Evolutionary conservation across 768 basidiomycete genomes (phyloP), one percentile per base, ranked within the genome.

Genomic region (Pulveroboletus sp.): DNA sequence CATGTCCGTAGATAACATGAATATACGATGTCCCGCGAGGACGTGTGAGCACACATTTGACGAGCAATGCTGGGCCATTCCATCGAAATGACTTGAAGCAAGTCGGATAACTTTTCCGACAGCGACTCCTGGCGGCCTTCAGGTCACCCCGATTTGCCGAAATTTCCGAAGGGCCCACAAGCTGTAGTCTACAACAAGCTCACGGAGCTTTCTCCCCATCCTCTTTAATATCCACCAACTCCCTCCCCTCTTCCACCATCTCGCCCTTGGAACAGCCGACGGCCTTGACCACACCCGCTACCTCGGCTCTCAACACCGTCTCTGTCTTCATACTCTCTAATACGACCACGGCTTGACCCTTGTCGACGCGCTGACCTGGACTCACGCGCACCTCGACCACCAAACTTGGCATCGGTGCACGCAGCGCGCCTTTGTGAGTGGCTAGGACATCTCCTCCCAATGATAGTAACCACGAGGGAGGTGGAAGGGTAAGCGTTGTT

Each of bases 261-360:
- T 94, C 88, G 3, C 94, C 94, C 59, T 87, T 86, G 66, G 72
- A 77, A 61, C 90, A 94, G 13, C 80, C 80, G 13, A 95, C 79
- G 38, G 77, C 72, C 57, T 75, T 82, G 8, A 95, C 84, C 6
- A 83, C 71, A 5, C 92, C 94, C 32, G 77, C 71, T 8, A 71
- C 72, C 50, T 82, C 77, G 13, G 90, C 82, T 45, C 91, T 75
- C 54, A 97, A 66, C 35, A 91, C 87, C 33, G 88, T 94, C 71
- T 95, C 93, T 55, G 93, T 97, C 80, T 97, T 97, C 94, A 97
- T 97, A 62, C 93, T 95, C 71, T 95, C 94, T 61, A 95, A 69
- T 6, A 94, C 81, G 25, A 93, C 82, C 9, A 92, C 76, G 8
- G 80, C 80, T 61, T 94, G 87, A 0, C 90, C 91, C 60, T 79